Evolutionary conservation across 176 grass and related monocot species (phyloP).

Genomic region (Thinopyrum elongatum): DNA sequence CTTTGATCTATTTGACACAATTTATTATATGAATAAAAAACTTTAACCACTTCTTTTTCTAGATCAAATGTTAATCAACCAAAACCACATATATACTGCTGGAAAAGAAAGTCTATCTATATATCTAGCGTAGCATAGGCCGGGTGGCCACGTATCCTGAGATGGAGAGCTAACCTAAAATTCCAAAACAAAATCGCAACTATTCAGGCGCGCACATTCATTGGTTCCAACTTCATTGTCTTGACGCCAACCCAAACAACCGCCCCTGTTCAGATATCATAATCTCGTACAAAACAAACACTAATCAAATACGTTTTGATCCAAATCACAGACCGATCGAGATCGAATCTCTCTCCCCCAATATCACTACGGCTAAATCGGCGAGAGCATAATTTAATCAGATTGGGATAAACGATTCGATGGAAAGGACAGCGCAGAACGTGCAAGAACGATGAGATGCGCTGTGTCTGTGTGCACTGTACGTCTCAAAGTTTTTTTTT

Average conservation of each 20-base stretch:
- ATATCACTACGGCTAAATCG: not conserved
- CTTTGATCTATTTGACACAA: not conserved
- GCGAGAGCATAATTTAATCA: not conserved
- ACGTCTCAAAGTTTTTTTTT: too few species aligned
- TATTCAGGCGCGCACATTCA: conserved; percentile 29
- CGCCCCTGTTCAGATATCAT: not conserved
- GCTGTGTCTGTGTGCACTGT: not conserved
- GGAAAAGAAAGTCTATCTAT: not conserved
- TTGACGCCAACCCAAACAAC: conserved; percentile 25
- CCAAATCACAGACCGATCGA: not conserved
- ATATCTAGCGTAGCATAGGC: not conserved
- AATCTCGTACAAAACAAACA: conserved; percentile 36
- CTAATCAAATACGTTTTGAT: conserved; percentile 4
- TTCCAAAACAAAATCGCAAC: not conserved
- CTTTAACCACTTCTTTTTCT: too few species aligned
- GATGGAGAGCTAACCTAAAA: not conserved
- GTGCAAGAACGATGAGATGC: conserved; percentile 34
- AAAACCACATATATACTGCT: not conserved
- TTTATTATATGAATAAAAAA: not conserved
- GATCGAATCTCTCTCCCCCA: conserved; percentile 26
- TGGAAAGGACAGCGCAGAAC: conserved; percentile 29
- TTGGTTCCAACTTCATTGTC: conserved; percentile 33
- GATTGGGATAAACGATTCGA: too few species aligned
- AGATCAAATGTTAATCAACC: too few species aligned
- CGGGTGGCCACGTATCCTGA: not conserved